Evolutionary conservation across 768 basidiomycete genomes (phyloP).

Genomic region (Termitomyces sp.): DNA sequence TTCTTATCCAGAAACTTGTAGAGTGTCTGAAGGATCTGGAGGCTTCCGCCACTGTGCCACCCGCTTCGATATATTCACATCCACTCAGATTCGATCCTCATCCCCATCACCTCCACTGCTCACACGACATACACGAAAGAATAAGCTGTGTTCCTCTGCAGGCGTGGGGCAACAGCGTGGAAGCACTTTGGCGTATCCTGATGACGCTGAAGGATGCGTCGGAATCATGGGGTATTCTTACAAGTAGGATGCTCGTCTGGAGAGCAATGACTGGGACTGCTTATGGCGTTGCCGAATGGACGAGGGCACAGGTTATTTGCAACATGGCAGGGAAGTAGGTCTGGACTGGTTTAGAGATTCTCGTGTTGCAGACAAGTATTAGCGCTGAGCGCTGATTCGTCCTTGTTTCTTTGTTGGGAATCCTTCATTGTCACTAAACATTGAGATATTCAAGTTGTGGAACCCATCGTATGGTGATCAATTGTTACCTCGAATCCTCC

Average conservation of each 20-base stretch:
- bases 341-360: not conserved
- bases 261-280: conserved; percentile 39
- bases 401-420: too few relatives aligned
- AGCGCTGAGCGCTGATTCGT: too few relatives aligned
- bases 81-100: not conserved
- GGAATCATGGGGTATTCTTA: conserved; percentile 48
- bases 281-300: conserved; percentile 51
- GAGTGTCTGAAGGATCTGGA: conserved; percentile 27
- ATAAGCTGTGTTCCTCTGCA: conserved; percentile 23
- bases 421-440: too few relatives aligned
- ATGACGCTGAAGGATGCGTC: conserved; percentile 35
- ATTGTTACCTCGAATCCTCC: too few relatives aligned
- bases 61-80: not conserved
- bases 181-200: conserved; percentile 51
- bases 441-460: too few relatives aligned
- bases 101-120: conserved; percentile 26
- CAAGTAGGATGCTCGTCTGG: conserved; percentile 54
- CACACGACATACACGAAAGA: conserved; percentile 32
- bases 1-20: conserved; percentile 26
- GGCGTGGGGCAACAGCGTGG: conserved; percentile 49
- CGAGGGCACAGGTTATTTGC: conserved; percentile 30
- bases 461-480: too few relatives aligned
- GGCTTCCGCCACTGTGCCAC: conserved; percentile 11
- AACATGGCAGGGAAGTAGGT: conserved; percentile 13
- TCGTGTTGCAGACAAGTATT: not conserved